Percentiles rank a stretch among this genome's conserved stretches.
These are phyloP conservation scores for Eutrema salsugineum DNA, from an alignment of 441 rosid species.

Conservation along the genomic window DNA sequence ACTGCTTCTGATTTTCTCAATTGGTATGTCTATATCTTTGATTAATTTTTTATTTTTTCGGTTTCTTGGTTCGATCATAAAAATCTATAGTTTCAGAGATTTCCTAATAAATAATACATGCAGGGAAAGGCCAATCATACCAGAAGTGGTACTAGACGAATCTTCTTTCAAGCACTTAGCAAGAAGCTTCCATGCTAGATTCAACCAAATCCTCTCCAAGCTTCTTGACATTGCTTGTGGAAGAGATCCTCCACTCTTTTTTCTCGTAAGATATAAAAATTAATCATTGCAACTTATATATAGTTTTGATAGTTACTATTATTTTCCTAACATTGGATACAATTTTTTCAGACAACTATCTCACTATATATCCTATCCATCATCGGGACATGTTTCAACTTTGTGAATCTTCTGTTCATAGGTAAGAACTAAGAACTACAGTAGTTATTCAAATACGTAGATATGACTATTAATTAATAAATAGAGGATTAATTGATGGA, in stretches of 20 bases:
- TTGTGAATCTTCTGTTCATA: constrained; percentile 65
- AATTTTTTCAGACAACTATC: constrained; percentile 43
- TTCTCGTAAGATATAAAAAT: constrained; percentile 39
- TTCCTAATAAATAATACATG: neutral
- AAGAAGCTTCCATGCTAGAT: constrained; percentile 35
- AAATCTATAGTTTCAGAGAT: neutral
- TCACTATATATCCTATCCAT: constrained; percentile 58
- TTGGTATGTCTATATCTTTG: constrained; percentile 38
- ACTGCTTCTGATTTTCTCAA: constrained; percentile 49
- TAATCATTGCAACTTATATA: neutral
- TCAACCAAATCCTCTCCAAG: constrained; percentile 40
- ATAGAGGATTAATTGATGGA: neutral
- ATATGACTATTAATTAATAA: neutral
- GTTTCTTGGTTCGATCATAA: neutral
- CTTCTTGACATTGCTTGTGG: constrained; percentile 61
- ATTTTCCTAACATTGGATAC: neutral
- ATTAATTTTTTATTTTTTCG: neutral
- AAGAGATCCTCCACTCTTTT: constrained; percentile 50
- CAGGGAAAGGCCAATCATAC: constrained; percentile 66
- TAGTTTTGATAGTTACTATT: neutral
- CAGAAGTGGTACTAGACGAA: constrained; percentile 38
- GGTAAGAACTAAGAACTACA: constrained; percentile 39
- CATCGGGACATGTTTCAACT: constrained; percentile 66
- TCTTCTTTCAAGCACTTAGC: constrained; percentile 42
- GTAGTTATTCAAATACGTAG: neutral